Evolutionary conservation across 768 basidiomycete species (phyloP), one percentile per base, ranked within the genome.

Genomic region (Podaxis sp.): DNA sequence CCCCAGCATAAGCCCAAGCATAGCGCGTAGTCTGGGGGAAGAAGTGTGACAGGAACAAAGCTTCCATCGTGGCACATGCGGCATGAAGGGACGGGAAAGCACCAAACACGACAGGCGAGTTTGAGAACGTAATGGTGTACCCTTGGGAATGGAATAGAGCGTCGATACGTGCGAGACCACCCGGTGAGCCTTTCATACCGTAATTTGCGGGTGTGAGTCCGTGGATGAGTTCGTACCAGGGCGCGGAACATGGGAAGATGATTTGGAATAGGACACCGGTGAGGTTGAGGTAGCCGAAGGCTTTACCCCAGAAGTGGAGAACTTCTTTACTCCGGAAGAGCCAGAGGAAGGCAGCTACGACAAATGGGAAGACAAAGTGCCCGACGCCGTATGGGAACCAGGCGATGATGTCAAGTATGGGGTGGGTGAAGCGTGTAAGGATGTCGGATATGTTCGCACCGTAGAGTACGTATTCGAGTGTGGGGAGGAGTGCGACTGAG

Each of bases 401-500:
- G 0, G 96, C 96, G 48, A 97, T 70, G 69, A 99, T 84, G 73
- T 99, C 96, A 64, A 99, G 87, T 48, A 93, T 67, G 15, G 95
- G 92, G 71, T 96, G 93, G 9, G 96, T 99, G 76, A 87, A 96
- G 17, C 95, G 85, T 24, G 96, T 98, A 64, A 99, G 88, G 73
- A 98, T 89, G 76, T 99, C 96, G 39, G 94, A 96, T 62, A 99
- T 95, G 76, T 99, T 99, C 60, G 96, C 96, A 1, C 97, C 97
- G 73, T 97, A 99, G 3, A 99, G 82, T 30, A 97, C 94, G 19
- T 91, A 87, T 72, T 99, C 97, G 58, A 98, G 85, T 0, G 96
- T 96, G 0, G 97, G 96, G 4, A 99, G 87, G 9, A 99, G 82
- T 38, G 93, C 89, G 66, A 99, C 96, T 61, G 92, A 95, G 28